These are phyloP conservation scores for Yamadazyma sp. DNA, from an alignment of 1,139 yeast species.

Conservation along the genomic window DNA sequence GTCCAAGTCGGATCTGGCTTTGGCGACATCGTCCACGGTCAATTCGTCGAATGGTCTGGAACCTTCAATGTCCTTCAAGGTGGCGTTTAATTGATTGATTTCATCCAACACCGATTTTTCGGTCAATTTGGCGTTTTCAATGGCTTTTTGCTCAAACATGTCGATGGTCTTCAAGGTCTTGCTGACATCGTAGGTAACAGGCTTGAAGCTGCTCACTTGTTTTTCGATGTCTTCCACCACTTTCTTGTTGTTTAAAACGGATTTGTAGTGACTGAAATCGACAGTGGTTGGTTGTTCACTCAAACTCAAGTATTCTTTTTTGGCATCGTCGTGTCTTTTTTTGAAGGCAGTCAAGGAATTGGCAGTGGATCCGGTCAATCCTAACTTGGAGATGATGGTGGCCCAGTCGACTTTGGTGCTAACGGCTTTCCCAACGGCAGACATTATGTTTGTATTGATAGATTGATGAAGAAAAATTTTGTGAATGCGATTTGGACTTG, in stretches of 20 bases:
- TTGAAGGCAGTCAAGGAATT: constrained; percentile 86
- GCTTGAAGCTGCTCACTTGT: constrained; percentile 73
- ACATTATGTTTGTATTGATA: constrained; percentile 24
- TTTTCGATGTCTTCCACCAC: constrained; percentile 81
- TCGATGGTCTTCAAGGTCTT: constrained; percentile 91
- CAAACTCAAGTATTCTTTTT: constrained; percentile 72
- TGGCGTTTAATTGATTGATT: constrained; percentile 79
- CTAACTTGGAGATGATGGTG: constrained; percentile 82
- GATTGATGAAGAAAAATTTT: neutral
- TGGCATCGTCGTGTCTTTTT: constrained; percentile 98
- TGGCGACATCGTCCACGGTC: constrained; percentile 90
- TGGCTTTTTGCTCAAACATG: constrained; percentile 91
- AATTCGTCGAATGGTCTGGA: constrained; percentile 98
- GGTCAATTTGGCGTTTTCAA: constrained; percentile 93
- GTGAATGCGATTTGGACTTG: neutral
- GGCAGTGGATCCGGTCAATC: constrained; percentile 92
- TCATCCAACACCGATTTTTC: constrained; percentile 87
- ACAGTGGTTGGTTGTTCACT: constrained; percentile 72
- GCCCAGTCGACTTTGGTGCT: constrained; percentile 95
- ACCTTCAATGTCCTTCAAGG: constrained; percentile 88
- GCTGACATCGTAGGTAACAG: constrained; percentile 81
- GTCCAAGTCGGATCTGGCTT: constrained; percentile 97
- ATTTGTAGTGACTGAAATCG: constrained; percentile 80
- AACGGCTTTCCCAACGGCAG: constrained; percentile 62
- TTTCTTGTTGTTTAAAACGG: constrained; percentile 75